Conservation (phyloP, 495 filamentous ascomycete species). For the Haplographium delicatum region DNA sequence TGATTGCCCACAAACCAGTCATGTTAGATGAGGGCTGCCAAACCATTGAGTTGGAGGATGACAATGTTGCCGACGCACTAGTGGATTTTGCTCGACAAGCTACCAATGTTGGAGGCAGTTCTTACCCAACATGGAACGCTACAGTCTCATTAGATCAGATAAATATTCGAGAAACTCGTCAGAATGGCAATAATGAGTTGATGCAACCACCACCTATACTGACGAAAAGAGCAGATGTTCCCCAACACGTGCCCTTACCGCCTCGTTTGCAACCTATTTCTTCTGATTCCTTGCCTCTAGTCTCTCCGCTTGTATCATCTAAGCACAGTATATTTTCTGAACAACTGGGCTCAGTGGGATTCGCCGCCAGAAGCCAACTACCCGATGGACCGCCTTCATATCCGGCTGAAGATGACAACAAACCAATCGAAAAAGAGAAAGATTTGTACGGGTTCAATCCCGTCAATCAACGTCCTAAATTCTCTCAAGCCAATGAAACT, state of each 20-base stretch:
- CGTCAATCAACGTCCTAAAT: not conserved
- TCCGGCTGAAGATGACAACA: not conserved
- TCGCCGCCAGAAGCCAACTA: not conserved
- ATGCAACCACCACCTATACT: no score
- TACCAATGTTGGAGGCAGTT: conserved; percentile 7
- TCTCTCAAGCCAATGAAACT: not conserved
- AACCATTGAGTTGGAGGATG: conserved; percentile 36
- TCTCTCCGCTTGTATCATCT: conserved; percentile 37
- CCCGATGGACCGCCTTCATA: not conserved
- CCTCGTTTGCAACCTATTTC: conserved; percentile 42
- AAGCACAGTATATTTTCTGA: not conserved
- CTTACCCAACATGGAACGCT: not conserved
- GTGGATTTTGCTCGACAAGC: conserved; percentile 11
- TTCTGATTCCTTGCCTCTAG: conserved; percentile 40
- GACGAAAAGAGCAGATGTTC: not conserved
- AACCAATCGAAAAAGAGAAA: not conserved
- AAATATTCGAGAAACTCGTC: not conserved
- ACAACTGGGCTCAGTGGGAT: not conserved
- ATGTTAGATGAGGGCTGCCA: conserved; percentile 46
- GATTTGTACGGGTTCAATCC: conserved; percentile 15
- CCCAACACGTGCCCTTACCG: conserved; percentile 25
- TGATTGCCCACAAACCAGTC: conserved; percentile 15
- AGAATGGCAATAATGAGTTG: not conserved
- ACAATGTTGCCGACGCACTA: conserved; percentile 17
- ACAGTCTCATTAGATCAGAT: not conserved